Base-by-base conservation (phyloP, 352 stramenopile species). In the Globisporangium irregulare region DNA sequence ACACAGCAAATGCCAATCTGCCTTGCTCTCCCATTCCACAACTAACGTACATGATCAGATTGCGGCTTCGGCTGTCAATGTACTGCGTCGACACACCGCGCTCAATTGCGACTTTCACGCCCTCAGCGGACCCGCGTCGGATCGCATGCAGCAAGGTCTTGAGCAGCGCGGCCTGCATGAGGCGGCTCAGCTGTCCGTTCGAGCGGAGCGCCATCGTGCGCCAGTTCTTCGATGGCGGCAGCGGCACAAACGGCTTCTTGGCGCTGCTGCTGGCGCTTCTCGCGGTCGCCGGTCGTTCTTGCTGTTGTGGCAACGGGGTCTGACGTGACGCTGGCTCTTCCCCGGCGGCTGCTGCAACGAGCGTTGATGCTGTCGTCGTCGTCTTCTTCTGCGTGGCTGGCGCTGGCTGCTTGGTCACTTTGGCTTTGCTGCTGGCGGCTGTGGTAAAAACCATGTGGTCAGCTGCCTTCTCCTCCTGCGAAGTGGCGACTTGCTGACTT, bases 131-230 rank as follows among this genome's bases (percentile, higher is more conserved):
- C 1, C 88, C 88, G 27, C 74, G 75, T 5, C 86, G 86, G 61
- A 96, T 86, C 12, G 88, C 87, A 62, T 96, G 87, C 22, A 96
- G 75, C 62, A 96, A 71, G 48, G 87, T 94, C 73, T 96, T 92
- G 43, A 96, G 77, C 67, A 96, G 67, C 64, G 87, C 88, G 4
- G 81, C 86, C 66, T 96, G 89, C 72, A 96, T 84, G 18, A 96
- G 70, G 20, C 82, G 81, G 50, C 74, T 91, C 68, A 94, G 68
- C 68, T 91, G 78, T 57, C 80, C 80, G 53, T 92, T 94, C 43
- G 69, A 71, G 68, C 84, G 75, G 68, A 89, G 80, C 46, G 80
- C 79, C 69, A 78, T 79, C 27, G 71, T 67, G 20, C 81, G 70
- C 81, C 79, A 87, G 51, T 72, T 83, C 57, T 79, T 81, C 22